Conservation (phyloP, 2,329 filamentous ascomycete genomes). For the Cytospora schulzeri region DNA sequence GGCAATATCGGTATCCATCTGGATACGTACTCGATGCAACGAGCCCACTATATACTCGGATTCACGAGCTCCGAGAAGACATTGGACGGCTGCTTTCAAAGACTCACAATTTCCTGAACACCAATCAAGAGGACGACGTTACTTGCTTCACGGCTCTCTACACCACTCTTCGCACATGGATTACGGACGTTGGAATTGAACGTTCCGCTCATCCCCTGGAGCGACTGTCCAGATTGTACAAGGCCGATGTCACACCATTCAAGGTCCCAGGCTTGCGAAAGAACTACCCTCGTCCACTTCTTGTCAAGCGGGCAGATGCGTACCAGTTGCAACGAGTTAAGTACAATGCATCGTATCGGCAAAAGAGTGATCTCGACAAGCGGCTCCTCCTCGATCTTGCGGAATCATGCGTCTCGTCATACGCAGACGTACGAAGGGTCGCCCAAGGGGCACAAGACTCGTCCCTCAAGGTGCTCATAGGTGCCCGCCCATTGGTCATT, state of each 20-base stretch:
- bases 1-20: slow-evolving; percentile 84
- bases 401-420: slow-evolving; percentile 85
- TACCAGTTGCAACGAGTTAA: slow-evolving; percentile 94
- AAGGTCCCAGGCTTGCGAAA: slow-evolving; percentile 93
- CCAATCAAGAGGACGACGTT: slow-evolving; percentile 92
- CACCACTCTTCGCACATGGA: slow-evolving; percentile 91
- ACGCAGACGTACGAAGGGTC: slow-evolving; percentile 93
- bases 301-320: slow-evolving; percentile 89
- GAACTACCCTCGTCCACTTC: slow-evolving; percentile 86
- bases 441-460: slow-evolving; percentile 92
- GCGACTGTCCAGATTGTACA: slow-evolving; percentile 79
- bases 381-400: slow-evolving; percentile 82
- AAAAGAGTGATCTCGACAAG: slow-evolving; percentile 89
- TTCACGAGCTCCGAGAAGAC: slow-evolving; percentile 79
- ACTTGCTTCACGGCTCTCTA: slow-evolving; percentile 93
- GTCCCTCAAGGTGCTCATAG: slow-evolving; percentile 87
- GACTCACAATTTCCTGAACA: slow-evolving; percentile 80
- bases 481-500: slow-evolving; percentile 85
- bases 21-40: slow-evolving; percentile 75
- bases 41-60: slow-evolving; percentile 67
- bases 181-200: slow-evolving; percentile 96
- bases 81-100: slow-evolving; percentile 79
- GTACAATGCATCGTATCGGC: slow-evolving; percentile 86
- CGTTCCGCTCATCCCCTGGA: slow-evolving; percentile 92
- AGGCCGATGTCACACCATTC: slow-evolving; percentile 86